Base-by-base conservation (phyloP, 1,139 yeast genomes). In the Hyphopichia wangnamkhiaoensis region DNA sequence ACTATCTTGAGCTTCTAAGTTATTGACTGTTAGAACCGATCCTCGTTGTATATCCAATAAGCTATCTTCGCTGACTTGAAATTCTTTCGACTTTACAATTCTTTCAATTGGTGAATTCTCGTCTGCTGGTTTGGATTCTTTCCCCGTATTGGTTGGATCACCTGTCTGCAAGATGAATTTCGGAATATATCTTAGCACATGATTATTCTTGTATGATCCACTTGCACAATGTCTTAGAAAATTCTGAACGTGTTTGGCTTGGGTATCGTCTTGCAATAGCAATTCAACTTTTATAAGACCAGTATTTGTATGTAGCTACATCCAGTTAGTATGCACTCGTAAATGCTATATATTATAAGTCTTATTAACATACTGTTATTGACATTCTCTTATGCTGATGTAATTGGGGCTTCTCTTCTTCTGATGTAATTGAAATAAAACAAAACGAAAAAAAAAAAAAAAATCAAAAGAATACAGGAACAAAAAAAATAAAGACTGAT, bases 101-200 rank as follows among this genome's bases (percentile, higher is more conserved):
- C 19, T 18, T 9, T 24, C 30, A 15, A 39, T 24, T 9, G 39
- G 29, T 17, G 24, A 19, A 4, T 9, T 14, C 2, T 26, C 14
- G 20, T 47, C 51, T 4, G 51, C 50, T 3, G 47, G 37, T 8
- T 33, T 23, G 3, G 46, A 41, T 16, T 39, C 75, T 48, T 71
- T 74, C 0, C 79, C 79, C 1, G 72, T 65, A 24, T 74, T 74
- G 2, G 76, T 63, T 0, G 78, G 74, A 47, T 76, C 80, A 1
- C 80, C 80, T 47, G 73, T 67, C 42, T 76, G 80, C 2, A 69
- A 64, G 46, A 75, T 73, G 49, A 75, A 74, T 1, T 46, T 65
- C 27, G 72, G 69, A 33, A 74, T 64, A 40, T 63, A 67, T 36
- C 80, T 54, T 42, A 74, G 65, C 9, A 76, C 59, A 37, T 59